These are phyloP conservation scores for Amoeboaphelidium protococcarum DNA, from an alignment of 371 early-diverging fungal species.

Conservation along the genomic window DNA sequence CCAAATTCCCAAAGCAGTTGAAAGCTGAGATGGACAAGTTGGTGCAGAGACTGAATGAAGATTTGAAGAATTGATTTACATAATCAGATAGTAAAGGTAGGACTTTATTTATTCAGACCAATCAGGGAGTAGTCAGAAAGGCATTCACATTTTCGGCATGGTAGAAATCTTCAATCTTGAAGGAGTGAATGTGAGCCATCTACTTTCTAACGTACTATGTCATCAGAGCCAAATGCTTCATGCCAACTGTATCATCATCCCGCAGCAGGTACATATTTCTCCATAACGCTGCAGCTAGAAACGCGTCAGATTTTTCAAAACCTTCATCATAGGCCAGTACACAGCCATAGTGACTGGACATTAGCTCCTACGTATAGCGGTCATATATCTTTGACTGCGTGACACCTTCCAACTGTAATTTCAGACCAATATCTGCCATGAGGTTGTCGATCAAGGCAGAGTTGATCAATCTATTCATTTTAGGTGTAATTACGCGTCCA, in stretches of 20 bases:
- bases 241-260: too few relatives aligned
- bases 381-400: conserved; percentile 35
- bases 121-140: too few relatives aligned
- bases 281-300: conserved; percentile 79
- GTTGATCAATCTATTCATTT: background rate
- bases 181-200: too few relatives aligned
- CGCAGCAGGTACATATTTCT: too few relatives aligned
- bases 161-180: too few relatives aligned
- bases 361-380: conserved; percentile 42
- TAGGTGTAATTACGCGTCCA: background rate
- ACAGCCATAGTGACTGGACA: conserved; percentile 63
- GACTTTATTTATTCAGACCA: too few relatives aligned
- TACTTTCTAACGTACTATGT: too few relatives aligned
- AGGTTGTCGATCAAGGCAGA: conserved; percentile 2
- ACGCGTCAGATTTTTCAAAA: conserved; percentile 57
- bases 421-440: background rate
- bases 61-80: background rate
- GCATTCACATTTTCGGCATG: too few relatives aligned
- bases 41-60: background rate
- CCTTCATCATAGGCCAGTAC: conserved; percentile 82
- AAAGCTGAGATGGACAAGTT: background rate
- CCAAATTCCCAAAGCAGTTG: background rate
- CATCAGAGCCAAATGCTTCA: too few relatives aligned
- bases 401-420: conserved; percentile 15
- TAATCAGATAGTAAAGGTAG: too few relatives aligned